Base-by-base conservation (phyloP, 2,329 filamentous ascomycete species). In the Xylariomycetidae sp. region DNA sequence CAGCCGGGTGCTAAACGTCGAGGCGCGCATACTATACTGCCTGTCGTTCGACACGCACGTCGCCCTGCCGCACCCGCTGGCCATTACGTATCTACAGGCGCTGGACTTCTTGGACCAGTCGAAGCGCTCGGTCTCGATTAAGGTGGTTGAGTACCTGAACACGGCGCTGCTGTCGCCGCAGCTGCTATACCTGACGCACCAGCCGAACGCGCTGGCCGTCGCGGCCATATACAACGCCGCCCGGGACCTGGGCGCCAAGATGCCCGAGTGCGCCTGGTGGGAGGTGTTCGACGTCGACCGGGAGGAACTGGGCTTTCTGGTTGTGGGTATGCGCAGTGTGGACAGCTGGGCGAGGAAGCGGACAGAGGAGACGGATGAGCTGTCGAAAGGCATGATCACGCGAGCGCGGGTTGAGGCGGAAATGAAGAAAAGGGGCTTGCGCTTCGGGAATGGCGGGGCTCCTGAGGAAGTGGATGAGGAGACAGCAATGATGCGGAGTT, bases 261-360 rank as follows among this genome's bases (percentile, higher is more conserved):
- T 96, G 62, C 88, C 90, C 0, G 84, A 85, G 43, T 77, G 76
- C 30, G 82, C 87, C 43, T 98, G 92, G 92, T 98, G 92, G 92
- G 89, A 96, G 60, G 87, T 97, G 0, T 97, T 97, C 58, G 92
- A 98, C 59, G 86, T 92, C 6, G 89, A 96, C 51, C 73, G 92
- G 31, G 92, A 98, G 66, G 88, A 95, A 57, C 69, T 98, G 22
- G 92, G 92, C 0, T 97, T 97, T 49, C 62, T 97, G 37, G 88
- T 94, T 4, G 86, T 96, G 9, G 88, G 74, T 0, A 77, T 96
- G 74, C 69, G 79, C 41, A 96, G 89, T 50, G 66, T 94, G 34
- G 80, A 84, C 42, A 80, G 77, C 1, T 88, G 84, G 62, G 77
- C 80, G 34, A 63, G 61, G 39, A 69, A 69, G 26, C 80, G 85